These are phyloP conservation scores for Thelonectria blattea DNA, from an alignment of 2,329 filamentous ascomycete species.

Conservation along the genomic window DNA sequence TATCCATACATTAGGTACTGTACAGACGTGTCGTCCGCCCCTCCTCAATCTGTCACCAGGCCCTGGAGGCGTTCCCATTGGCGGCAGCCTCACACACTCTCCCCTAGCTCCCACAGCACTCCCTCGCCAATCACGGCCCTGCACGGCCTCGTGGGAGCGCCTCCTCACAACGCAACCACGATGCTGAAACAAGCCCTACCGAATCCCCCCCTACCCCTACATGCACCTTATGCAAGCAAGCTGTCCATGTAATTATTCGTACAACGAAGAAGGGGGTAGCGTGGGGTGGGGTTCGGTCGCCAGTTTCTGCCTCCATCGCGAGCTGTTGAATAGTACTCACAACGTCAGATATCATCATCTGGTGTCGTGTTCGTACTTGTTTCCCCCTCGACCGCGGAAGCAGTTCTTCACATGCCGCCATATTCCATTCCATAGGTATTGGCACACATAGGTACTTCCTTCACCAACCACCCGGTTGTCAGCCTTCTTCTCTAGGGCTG, in stretches of 20 bases:
- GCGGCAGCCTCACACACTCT: conserved; percentile 7
- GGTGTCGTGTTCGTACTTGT: no score
- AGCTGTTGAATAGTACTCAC: no score
- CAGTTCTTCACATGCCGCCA: no score
- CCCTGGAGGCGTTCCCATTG: conserved; percentile 14
- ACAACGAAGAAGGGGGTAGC: neutral
- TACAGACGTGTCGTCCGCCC: neutral
- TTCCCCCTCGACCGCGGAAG: no score
- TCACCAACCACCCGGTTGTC: no score
- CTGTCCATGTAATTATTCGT: conserved; percentile 1
- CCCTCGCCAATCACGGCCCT: conserved; percentile 29
- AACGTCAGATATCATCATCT: no score
- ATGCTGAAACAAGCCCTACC: conserved; percentile 39
- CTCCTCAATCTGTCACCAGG: neutral
- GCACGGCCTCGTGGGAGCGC: conserved; percentile 28
- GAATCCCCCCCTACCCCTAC: conserved; percentile 30
- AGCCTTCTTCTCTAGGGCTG: neutral
- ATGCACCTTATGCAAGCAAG: conserved; percentile 23
- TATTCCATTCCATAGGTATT: no score
- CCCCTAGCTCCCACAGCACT: conserved; percentile 16
- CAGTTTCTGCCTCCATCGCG: no score
- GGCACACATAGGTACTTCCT: no score
- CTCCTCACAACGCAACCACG: conserved; percentile 26
- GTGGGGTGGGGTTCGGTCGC: neutral
- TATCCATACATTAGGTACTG: no score